Conservation (phyloP, 768 basidiomycete genomes). For the Trametes cingulata region DNA sequence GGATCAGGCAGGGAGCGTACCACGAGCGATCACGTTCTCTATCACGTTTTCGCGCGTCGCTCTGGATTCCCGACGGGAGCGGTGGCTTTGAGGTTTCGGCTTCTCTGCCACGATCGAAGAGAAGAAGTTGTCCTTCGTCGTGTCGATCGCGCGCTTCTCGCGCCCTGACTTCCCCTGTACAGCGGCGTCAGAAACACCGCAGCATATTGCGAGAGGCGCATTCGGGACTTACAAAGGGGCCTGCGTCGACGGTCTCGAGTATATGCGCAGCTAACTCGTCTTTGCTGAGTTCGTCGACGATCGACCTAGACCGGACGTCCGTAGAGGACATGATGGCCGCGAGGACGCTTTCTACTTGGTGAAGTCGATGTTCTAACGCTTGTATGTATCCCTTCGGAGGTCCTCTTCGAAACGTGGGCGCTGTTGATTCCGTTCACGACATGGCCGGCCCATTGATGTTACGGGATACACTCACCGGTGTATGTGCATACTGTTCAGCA, state of each 20-base stretch:
- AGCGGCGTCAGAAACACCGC: neutral
- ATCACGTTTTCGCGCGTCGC: constrained; percentile 78
- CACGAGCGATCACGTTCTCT: constrained; percentile 42
- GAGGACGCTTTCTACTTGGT: constrained; percentile 86
- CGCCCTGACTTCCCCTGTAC: constrained; percentile 67
- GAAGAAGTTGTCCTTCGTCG: constrained; percentile 78
- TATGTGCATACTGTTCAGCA: constrained; percentile 14
- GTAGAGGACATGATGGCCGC: constrained; percentile 77
- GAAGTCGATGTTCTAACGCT: constrained; percentile 88
- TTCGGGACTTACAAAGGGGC: constrained; percentile 64
- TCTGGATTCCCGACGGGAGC: constrained; percentile 66
- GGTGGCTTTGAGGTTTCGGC: constrained; percentile 45
- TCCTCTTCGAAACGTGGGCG: constrained; percentile 78
- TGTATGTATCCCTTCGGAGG: constrained; percentile 93
- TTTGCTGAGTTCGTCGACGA: constrained; percentile 64
- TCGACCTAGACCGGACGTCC: constrained; percentile 60
- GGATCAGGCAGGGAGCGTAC: neutral
- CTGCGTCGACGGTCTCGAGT: constrained; percentile 70
- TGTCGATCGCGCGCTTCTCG: constrained; percentile 44
- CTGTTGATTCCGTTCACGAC: constrained; percentile 35
- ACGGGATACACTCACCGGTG: constrained; percentile 7
- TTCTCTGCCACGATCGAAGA: constrained; percentile 67
- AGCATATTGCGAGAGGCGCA: neutral
- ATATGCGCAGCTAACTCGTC: constrained; percentile 81
- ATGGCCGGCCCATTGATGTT: neutral